A percentile compares a stretch with the other conserved stretches of the same genome.
These are phyloP conservation scores for Ceratobasidium papillatum DNA, from an alignment of 1,284 basidiomycete species.

Conservation along the genomic window DNA sequence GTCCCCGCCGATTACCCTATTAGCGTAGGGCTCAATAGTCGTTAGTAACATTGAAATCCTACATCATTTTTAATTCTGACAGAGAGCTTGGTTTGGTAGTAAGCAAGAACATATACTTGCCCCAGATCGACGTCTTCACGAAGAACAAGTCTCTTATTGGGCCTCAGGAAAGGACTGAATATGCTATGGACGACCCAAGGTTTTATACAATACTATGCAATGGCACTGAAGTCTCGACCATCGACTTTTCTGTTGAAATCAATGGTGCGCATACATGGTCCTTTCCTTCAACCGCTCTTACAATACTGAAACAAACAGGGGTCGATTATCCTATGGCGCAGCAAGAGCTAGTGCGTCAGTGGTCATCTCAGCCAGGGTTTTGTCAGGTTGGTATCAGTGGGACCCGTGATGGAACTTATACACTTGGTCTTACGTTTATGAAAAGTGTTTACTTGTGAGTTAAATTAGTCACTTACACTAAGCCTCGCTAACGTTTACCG, in stretches of 20 bases:
- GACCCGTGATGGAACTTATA: background rate
- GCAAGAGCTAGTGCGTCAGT: background rate
- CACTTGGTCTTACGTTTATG: constrained; percentile 28
- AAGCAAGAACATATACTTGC: constrained; percentile 30
- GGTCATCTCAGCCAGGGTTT: background rate
- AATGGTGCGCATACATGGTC: background rate
- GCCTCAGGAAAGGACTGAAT: background rate
- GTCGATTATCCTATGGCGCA: constrained; percentile 18
- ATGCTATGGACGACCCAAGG: background rate
- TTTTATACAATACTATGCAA: constrained; percentile 11
- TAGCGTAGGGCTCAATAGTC: background rate
- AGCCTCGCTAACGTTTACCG: no score
- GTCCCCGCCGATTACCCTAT: constrained; percentile 4
- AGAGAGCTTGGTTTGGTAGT: background rate
- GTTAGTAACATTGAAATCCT: background rate
- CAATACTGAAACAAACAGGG: background rate
- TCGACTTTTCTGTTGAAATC: constrained; percentile 30
- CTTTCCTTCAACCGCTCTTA: background rate
- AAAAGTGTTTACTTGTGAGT: constrained; percentile 30
- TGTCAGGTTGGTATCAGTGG: constrained; percentile 26
- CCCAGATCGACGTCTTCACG: constrained; percentile 1
- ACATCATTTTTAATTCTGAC: background rate
- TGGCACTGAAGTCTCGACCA: background rate
- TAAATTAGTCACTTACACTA: no score
- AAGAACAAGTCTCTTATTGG: constrained; percentile 11